Conservation (phyloP, 2,329 filamentous ascomycete genomes). For the Metarhizium rileyi region DNA sequence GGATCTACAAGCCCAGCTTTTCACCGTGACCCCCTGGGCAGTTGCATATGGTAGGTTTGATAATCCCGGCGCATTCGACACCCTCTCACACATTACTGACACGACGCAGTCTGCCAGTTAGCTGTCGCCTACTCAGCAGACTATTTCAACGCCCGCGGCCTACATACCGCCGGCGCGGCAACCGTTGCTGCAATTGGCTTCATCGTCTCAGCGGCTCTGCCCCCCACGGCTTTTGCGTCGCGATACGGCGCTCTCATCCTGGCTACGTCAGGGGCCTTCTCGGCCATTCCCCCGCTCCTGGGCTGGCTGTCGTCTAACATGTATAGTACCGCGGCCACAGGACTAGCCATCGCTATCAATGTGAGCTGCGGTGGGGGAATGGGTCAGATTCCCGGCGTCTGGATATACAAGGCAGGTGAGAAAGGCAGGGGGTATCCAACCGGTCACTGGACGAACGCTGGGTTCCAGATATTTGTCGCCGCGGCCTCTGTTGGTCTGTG, state of each 20-base stretch:
- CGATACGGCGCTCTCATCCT: constrained; percentile 65
- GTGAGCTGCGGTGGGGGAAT: constrained; percentile 56
- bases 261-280: constrained; percentile 55
- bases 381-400: constrained; percentile 63
- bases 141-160: constrained; percentile 43
- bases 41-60: constrained; percentile 40
- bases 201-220: constrained; percentile 53
- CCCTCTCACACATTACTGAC: background rate
- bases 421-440: constrained; percentile 53
- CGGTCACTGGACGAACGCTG: constrained; percentile 59
- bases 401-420: constrained; percentile 62
- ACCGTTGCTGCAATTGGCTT: constrained; percentile 39
- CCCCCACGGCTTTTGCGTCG: constrained; percentile 44
- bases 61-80: background rate
- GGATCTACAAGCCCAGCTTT: constrained; percentile 50
- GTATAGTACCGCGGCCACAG: constrained; percentile 53
- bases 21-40: constrained; percentile 58
- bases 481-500: constrained; percentile 39
- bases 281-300: constrained; percentile 58
- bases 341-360: constrained; percentile 61
- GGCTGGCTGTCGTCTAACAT: constrained; percentile 64
- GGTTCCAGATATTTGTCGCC: constrained; percentile 45
- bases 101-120: constrained; percentile 26
- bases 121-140: constrained; percentile 51
- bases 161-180: constrained; percentile 33